Evolutionary conservation across 306 rosid genomes (phyloP), one percentile per base, ranked within the genome.

Genomic region (Cucumis hystrix): DNA sequence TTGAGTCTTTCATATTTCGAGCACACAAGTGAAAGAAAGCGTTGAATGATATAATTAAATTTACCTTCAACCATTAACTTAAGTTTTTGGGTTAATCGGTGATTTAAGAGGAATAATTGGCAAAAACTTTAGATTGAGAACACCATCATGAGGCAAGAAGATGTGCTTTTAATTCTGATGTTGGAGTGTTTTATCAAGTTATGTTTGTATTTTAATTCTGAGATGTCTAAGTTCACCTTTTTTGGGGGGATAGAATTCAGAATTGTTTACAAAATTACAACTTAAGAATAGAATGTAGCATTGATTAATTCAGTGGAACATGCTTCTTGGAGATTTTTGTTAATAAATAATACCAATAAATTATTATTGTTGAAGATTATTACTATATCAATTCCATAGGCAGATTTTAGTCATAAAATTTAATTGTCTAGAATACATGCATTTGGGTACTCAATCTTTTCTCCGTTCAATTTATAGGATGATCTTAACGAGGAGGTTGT

Each of bases 381-480:
- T 25, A 69, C 23, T 21, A 21, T 18, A 21, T 69, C 75, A 69
- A 20, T 45, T 45, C 20, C 28, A 6, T 25, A 16, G 61, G 61
- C 61, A 51, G 28, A 70, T 23, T 23, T 8, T 14, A 71, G 41
- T 73, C 18, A 52, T 33, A 28, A 28, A 25, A 17, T 16, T 52
- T 52, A 10, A 9, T 73, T 73, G 40, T 72, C 61, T 28, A 73
- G 59, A 51, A 33, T 16, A 16, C 33, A 51, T 16, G 76, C 62
- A 52, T 73, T 73, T 33, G 58, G 62, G 58, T 33, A 49, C 59
- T 73, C 18, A 73, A 73, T 30, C 41, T 73, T 49, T 65, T 47
- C 47, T 79, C 85, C 78, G 47, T 79, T 77, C 33, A 84, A 82
- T 85, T 60, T 82, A 79, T 92, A 94, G 98, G 97, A 87, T 79